phyloP scores from a whole-genome alignment of 2,329 filamentous ascomycete species.

The Sporothrix variecibatus region DNA sequence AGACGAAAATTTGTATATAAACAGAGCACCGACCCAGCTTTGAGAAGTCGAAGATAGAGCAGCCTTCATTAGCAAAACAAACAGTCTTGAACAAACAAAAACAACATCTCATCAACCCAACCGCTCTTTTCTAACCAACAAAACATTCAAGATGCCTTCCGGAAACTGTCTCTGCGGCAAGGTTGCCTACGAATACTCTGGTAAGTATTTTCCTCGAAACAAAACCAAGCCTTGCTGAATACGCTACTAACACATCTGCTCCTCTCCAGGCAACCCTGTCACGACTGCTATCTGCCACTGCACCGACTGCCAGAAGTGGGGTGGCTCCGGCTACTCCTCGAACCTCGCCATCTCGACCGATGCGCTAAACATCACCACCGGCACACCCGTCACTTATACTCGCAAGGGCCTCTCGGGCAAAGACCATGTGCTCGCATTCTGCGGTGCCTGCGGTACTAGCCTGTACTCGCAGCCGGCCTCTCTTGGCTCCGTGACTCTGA shows the following conservation, averaged over 20 bases:
- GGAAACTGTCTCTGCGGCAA: conserved; percentile 9
- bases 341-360: not conserved
- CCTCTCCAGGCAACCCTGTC: not conserved
- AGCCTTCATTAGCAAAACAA: not conserved
- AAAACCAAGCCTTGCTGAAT: too few relatives aligned
- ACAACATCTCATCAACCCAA: not conserved
- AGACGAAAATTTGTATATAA: too few relatives aligned
- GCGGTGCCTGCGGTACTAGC: not conserved
- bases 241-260: not conserved
- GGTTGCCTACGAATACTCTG: conserved; percentile 9
- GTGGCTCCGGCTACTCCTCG: not conserved
- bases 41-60: too few relatives aligned
- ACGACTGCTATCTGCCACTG: conserved; percentile 3
- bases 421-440: not conserved
- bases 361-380: not conserved
- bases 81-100: not conserved
- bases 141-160: not conserved
- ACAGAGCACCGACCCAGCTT: too few relatives aligned
- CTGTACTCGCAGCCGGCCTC: not conserved
- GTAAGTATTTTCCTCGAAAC: not conserved
- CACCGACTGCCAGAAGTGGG: conserved; percentile 14
- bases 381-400: not conserved
- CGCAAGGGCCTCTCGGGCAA: not conserved
- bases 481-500: not conserved
- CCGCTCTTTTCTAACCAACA: too few relatives aligned